These are phyloP conservation scores for Camelina laxa DNA, from an alignment of 345 rosid species.

Conservation along the genomic window DNA sequence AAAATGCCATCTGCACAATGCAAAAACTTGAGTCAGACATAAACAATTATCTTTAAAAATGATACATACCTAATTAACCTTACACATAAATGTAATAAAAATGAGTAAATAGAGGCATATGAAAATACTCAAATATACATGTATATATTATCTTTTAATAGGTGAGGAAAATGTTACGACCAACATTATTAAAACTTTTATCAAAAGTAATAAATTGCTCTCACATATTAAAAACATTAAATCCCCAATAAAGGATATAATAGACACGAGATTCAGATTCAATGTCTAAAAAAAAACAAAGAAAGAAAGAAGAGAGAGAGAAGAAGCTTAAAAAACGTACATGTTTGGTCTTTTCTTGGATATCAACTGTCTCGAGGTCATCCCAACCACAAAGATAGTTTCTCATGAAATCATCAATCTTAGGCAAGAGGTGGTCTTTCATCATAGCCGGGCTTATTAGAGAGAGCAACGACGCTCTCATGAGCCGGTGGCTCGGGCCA, in stretches of 20 bases:
- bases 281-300: slow-evolving; percentile 17
- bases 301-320: slow-evolving; percentile 6
- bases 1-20: slow-evolving; percentile 67
- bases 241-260: slow-evolving; percentile 20
- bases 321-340: slow-evolving; percentile 42
- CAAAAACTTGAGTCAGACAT: slow-evolving; percentile 8
- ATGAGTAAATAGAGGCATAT: not conserved
- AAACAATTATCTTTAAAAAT: not conserved
- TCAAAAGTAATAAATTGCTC: not conserved
- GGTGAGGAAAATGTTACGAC: not conserved
- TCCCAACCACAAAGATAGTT: slow-evolving; percentile 77
- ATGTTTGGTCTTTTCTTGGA: slow-evolving; percentile 88
- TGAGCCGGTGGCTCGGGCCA: slow-evolving; percentile 77
- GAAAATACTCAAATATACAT: not conserved
- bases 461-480: slow-evolving; percentile 86
- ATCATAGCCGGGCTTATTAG: slow-evolving; percentile 79
- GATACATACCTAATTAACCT: not conserved
- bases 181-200: not conserved
- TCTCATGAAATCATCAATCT: slow-evolving; percentile 85
- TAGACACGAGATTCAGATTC: slow-evolving; percentile 42
- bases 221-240: slow-evolving; percentile 24
- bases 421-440: slow-evolving; percentile 77
- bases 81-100: no score
- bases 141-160: no score
- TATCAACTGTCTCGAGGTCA: slow-evolving; percentile 54